Conservation (phyloP, 2,329 filamentous ascomycete genomes). For the Aspergillus udagawae region DNA sequence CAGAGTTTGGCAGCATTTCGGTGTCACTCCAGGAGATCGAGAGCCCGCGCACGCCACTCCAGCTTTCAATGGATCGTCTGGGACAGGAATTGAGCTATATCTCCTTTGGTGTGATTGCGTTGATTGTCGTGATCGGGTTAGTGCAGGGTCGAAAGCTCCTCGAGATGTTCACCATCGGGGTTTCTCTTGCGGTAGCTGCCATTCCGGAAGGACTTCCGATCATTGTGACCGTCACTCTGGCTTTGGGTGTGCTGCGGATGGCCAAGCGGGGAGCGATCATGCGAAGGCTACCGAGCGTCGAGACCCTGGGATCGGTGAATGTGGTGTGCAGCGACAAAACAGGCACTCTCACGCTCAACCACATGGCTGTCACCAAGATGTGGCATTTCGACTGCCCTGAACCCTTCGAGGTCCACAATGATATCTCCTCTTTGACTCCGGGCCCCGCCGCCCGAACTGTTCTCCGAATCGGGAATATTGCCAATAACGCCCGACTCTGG, state of each 20-base stretch:
- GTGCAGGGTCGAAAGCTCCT: conserved; percentile 83
- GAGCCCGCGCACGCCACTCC: conserved; percentile 87
- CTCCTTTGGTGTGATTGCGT: conserved; percentile 87
- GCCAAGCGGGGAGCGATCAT: conserved; percentile 93
- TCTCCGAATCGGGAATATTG: conserved; percentile 88
- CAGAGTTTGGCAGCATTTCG: conserved; percentile 94
- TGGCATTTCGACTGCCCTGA: conserved; percentile 77
- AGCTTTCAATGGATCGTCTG: conserved; percentile 95
- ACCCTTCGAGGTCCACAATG: conserved; percentile 55
- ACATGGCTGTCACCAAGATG: conserved; percentile 96
- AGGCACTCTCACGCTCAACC: conserved; percentile 91
- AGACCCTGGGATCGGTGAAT: conserved; percentile 96
- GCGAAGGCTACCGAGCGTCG: conserved; percentile 90
- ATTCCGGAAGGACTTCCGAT: conserved; percentile 96
- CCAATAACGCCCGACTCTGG: conserved; percentile 85
- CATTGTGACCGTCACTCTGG: conserved; percentile 95
- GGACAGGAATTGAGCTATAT: conserved; percentile 95
- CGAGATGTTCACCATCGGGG: conserved; percentile 96
- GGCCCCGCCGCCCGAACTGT: conserved; percentile 75
- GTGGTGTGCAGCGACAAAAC: conserved; percentile 99
- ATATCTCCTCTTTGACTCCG: conserved; percentile 52
- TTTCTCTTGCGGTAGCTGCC: conserved; percentile 91
- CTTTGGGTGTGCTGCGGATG: conserved; percentile 93
- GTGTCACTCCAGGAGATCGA: conserved; percentile 92
- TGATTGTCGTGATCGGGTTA: conserved; percentile 88